phyloP scores from a whole-genome alignment of 768 basidiomycete species.

The Rhizopogon vinicolor region DNA sequence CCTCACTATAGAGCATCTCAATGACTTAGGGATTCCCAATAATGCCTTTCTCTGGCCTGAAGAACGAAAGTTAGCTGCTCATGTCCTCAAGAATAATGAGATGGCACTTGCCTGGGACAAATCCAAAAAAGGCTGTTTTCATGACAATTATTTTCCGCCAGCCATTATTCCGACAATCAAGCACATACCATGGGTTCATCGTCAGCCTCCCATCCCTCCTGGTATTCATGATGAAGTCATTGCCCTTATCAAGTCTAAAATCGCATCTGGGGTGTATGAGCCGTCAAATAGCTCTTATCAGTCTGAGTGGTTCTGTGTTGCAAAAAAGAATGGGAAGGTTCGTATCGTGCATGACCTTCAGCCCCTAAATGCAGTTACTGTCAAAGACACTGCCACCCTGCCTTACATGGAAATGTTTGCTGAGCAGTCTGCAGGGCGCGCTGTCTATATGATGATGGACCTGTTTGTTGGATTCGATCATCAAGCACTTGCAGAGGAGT shows the following conservation, averaged over 20 bases:
- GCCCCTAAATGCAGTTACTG: conserved; percentile 11
- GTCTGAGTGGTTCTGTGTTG: conserved; percentile 33
- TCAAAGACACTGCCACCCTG: conserved; percentile 5
- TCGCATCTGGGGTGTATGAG: conserved; percentile 36
- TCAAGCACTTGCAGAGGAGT: background rate
- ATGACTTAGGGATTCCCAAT: background rate
- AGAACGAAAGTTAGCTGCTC: background rate
- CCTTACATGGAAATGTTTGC: conserved; percentile 9
- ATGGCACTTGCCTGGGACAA: conserved; percentile 33
- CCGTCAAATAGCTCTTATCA: conserved; percentile 33
- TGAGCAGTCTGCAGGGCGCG: conserved; percentile 8
- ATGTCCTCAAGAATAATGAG: conserved; percentile 29
- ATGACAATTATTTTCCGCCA: conserved; percentile 28
- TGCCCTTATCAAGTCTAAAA: conserved; percentile 18
- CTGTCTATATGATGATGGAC: background rate
- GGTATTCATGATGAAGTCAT: conserved; percentile 20
- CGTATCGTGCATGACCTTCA: conserved; percentile 18
- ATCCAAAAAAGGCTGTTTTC: conserved; percentile 32
- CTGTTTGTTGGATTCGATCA: background rate
- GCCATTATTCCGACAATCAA: conserved; percentile 27
- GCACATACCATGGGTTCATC: conserved; percentile 30
- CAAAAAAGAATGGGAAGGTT: conserved; percentile 19
- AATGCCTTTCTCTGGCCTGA: conserved; percentile 3
- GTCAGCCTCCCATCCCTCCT: conserved; percentile 26
- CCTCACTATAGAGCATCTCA: background rate